Base-by-base conservation (phyloP, 1,284 basidiomycete genomes). In the Ceratorhiza oryzae-sativae region DNA sequence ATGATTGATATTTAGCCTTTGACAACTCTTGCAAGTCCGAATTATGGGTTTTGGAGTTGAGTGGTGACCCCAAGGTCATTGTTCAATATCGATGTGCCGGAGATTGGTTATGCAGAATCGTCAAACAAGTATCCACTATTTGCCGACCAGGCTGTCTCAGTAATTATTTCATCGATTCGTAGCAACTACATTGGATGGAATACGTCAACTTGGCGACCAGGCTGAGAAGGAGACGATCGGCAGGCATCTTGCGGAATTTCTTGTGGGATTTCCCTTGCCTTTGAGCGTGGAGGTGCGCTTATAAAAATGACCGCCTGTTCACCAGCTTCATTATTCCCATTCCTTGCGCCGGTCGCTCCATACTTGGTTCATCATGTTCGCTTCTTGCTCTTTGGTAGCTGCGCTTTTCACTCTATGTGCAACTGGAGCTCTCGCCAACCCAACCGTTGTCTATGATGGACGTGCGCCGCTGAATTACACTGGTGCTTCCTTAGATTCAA, bases 361-460 rank as follows among this genome's bases (percentile, higher is more conserved):
- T 18, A 9, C 9, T 18, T 18, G 9, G 3, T 3, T 18, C 42
- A 45, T 12, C 6, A 45, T 45, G 42, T 45, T 45, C 15, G n/a
- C 18, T 45, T 45, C 42, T 9, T 18, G n/a, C 18, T 18, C 42
- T 45, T 45, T 18, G n/a, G 18, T 18, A 10, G 15, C 42, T 45
- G 42, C 15, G 18, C 18, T 10, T 3, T 18, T 45, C n/a, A 18
- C 42, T 18, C 18, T 45, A 3, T 8, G 42, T 4, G 42, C 42
- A 10, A 18, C n/a, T 3, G 15, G 42, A 45, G 55, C 55, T 58
- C 39, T 74, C 41, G 74, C 74, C 12, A 34, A 75, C 4, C 81
- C 81, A 1, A 81, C 79, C 0, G 73, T 86, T 34, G 79, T 88
- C 10, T 87, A 82, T 75, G 86, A 88, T 75, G 86, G 87, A 3